phyloP scores from a whole-genome alignment of 139 green algal species.

The Diplosphaera chodatii region DNA sequence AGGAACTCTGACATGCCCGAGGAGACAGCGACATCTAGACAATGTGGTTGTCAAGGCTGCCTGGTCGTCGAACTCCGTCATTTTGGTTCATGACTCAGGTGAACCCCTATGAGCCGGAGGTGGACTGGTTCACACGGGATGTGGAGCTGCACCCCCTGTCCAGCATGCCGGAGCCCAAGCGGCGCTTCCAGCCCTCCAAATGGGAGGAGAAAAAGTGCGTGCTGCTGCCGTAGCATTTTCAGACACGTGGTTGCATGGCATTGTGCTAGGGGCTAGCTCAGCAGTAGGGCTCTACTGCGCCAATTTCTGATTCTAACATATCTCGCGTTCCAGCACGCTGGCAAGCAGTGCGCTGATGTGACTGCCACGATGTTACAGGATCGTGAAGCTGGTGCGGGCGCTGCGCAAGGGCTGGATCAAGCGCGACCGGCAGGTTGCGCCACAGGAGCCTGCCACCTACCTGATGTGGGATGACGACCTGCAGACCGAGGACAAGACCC shows the following conservation, averaged over 20 bases:
- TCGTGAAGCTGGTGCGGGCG: slow-evolving; percentile 82
- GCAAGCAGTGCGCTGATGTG: too few species aligned
- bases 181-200: slow-evolving; percentile 93
- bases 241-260: too few species aligned
- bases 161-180: slow-evolving; percentile 86
- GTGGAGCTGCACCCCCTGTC: slow-evolving; percentile 69
- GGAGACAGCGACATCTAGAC: too few species aligned
- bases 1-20: too few species aligned
- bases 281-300: too few species aligned
- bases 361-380: slow-evolving; percentile 8
- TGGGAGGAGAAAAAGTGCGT: slow-evolving; percentile 91
- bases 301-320: too few species aligned
- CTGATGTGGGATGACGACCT: slow-evolving; percentile 90
- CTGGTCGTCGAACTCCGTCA: too few species aligned
- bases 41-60: too few species aligned
- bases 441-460: slow-evolving; percentile 56
- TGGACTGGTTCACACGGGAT: slow-evolving; percentile 76
- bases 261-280: too few species aligned
- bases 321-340: too few species aligned
- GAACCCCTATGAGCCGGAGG: slow-evolving; percentile 58
- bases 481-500: slow-evolving; percentile 50
- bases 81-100: slow-evolving; percentile 21
- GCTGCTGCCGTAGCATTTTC: too few species aligned
- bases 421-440: slow-evolving; percentile 15
- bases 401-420: slow-evolving; percentile 92